Evolutionary conservation across 1,284 basidiomycete species (phyloP).

Genomic region (Irpex sp.): DNA sequence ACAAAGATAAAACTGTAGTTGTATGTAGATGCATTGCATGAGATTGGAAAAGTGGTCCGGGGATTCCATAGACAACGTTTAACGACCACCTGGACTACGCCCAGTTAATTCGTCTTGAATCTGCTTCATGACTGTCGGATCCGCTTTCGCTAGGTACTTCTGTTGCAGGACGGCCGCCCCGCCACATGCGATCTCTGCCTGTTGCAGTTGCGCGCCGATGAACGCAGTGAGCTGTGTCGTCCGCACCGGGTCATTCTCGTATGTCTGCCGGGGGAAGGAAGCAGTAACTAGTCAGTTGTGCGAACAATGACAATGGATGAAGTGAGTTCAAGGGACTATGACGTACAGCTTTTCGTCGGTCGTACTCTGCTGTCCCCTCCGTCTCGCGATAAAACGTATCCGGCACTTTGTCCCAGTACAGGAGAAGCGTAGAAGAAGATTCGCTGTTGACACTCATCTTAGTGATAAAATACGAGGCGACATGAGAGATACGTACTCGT

Average conservation of each 20-base stretch:
- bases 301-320: background rate
- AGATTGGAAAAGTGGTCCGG: too few relatives aligned
- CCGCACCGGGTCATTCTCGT: constrained; percentile 66
- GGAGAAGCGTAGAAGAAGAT: constrained; percentile 29
- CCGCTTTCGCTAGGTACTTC: constrained; percentile 59
- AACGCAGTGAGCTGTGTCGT: constrained; percentile 56
- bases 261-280: constrained; percentile 42
- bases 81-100: background rate
- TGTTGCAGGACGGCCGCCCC: constrained; percentile 55
- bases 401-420: constrained; percentile 67
- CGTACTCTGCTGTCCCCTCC: constrained; percentile 66
- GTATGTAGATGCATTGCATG: too few relatives aligned
- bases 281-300: constrained; percentile 7
- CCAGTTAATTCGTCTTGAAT: constrained; percentile 47
- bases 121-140: constrained; percentile 66
- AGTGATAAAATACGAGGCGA: too few relatives aligned
- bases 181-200: constrained; percentile 55
- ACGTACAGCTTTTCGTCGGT: constrained; percentile 63
- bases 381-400: constrained; percentile 51
- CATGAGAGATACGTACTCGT: constrained; percentile 1
- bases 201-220: constrained; percentile 52
- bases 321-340: background rate
- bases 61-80: too few relatives aligned
- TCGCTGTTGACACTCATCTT: background rate
- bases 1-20: background rate